Base-by-base conservation (phyloP, 306 rosid genomes). In the Vigna nakashimae region DNA sequence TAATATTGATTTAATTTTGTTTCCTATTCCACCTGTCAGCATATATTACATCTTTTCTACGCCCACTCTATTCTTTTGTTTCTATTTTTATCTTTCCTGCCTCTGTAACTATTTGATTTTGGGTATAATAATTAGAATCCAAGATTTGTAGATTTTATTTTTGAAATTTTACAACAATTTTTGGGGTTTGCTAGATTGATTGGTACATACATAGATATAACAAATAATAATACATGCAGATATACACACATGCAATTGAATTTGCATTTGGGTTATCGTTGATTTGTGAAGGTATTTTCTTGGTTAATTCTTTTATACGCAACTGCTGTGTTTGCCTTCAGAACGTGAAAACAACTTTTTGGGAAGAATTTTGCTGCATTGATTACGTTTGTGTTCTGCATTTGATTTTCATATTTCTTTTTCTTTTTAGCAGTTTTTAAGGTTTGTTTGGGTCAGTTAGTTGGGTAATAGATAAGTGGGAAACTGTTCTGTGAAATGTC, bases 231-330 rank as follows among this genome's bases (percentile, higher is more conserved):
- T 34, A 34, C 34, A 30, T 30, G 34, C 34, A 30, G 34, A 30
- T 30, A 9, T 42, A 9, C 46, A 60, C 66, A 80, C 76, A 80
- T 71, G 74, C 84, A 77, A 59, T 87, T 85, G 58, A 82, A 75
- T 73, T 76, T 69, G 72, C 69, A 46, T 79, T 80, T 73, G 46
- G 38, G 69, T 56, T 68, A 65, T 42, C 3, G 52, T 50, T 66
- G 36, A 72, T 76, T 52, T 57, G 77, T 50, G 76, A 62, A 52
- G 77, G 77, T 73, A 69, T 77, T 77, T 83, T 73, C n/a, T 36
- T 79, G 86, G 82, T 79, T 80, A 76, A 73, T 79, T 87, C 80
- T 42, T 60, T 9, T 52, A 57, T 70, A 85, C 86, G 79, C 82
- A 78, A 82, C 71, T 75, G 60, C 43, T 75, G 38, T 60, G 53